These are phyloP conservation scores for Ophiognomonia clavigignenti-juglandacearum DNA, from an alignment of 2,329 filamentous ascomycete species.

Conservation along the genomic window DNA sequence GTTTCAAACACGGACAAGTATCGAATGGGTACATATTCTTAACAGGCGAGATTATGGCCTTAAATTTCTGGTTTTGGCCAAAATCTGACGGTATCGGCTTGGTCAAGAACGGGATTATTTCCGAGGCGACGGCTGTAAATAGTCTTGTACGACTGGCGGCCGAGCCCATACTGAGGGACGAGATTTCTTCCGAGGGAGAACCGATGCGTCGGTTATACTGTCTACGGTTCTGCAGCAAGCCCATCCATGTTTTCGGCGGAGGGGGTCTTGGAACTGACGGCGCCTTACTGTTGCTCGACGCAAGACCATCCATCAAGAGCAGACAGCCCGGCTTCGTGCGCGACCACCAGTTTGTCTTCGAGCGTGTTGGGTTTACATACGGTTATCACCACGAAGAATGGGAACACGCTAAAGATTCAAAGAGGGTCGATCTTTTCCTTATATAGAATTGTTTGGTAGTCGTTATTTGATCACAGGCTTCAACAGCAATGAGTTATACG, in stretches of 20 bases:
- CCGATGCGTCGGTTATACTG: background rate
- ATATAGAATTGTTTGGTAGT: no score
- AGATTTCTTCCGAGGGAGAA: background rate
- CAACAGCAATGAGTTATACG: no score
- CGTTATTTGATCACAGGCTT: no score
- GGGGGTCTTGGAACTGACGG: background rate
- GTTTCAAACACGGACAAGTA: background rate
- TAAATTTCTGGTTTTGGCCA: background rate
- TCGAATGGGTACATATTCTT: background rate
- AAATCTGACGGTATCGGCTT: background rate
- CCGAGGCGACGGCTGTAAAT: background rate
- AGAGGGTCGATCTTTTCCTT: no score
- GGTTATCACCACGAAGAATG: background rate
- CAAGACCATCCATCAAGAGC: background rate
- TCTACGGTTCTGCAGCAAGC: background rate
- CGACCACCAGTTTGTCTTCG: background rate
- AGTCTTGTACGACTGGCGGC: background rate
- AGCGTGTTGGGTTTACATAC: background rate
- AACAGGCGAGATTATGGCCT: background rate
- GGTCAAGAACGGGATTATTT: background rate
- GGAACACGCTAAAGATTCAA: background rate
- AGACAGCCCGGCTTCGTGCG: background rate
- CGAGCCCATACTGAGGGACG: background rate
- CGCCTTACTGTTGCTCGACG: background rate
- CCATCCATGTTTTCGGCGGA: background rate